Evolutionary conservation across 371 early-diverging fungal species (phyloP).

Genomic region (Syncephalis plumigaleata): DNA sequence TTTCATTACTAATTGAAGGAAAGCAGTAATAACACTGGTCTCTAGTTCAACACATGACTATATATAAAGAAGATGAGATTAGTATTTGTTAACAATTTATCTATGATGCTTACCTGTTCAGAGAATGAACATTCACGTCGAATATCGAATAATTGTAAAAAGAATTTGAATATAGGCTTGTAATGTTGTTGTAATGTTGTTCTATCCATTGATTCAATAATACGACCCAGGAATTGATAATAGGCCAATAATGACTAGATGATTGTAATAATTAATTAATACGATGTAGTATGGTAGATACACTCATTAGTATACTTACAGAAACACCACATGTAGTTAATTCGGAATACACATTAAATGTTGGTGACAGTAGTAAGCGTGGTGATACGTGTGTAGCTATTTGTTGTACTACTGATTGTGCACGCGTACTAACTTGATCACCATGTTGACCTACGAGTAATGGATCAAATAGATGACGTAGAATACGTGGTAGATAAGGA

Average conservation of each 20-base stretch:
- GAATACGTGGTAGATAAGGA: not conserved
- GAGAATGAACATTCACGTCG: conserved; percentile 17
- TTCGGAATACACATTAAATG: conserved; percentile 36
- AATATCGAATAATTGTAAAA: conserved; percentile 53
- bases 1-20: conserved; percentile 69
- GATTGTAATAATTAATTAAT: conserved; percentile 13
- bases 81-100: not conserved
- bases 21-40: conserved; percentile 41
- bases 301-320: conserved; percentile 15
- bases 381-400: conserved; percentile 25
- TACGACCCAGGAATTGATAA: conserved; percentile 30
- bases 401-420: no score
- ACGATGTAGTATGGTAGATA: no score
- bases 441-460: conserved; percentile 10
- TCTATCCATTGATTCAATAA: conserved; percentile 34
- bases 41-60: conserved; percentile 29
- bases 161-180: conserved; percentile 71
- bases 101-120: conserved; percentile 1
- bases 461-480: conserved; percentile 3
- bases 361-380: conserved; percentile 45
- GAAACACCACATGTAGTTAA: conserved; percentile 34
- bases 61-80: no score
- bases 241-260: conserved; percentile 8
- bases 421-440: conserved; percentile 13
- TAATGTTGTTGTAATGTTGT: conserved; percentile 17